These are phyloP conservation scores for Pezicula rhizophila DNA, from an alignment of 2,329 filamentous ascomycete genomes.

Conservation along the genomic window DNA sequence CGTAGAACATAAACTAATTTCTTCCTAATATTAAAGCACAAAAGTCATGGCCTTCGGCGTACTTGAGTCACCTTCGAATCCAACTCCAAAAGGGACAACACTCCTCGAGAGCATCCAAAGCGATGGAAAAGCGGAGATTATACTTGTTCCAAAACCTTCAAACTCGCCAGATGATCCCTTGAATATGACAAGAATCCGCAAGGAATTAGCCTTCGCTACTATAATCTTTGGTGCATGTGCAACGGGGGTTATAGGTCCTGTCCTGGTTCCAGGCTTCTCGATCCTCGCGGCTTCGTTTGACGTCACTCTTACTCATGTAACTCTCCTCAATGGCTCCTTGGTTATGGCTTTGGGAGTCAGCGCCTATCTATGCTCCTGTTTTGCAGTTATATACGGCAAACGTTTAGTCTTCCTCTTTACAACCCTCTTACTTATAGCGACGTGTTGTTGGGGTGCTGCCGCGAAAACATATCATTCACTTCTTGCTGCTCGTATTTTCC, in stretches of 20 bases:
- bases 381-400: slow-evolving; percentile 6
- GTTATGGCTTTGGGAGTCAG: slow-evolving; percentile 10
- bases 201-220: background rate
- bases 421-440: slow-evolving; percentile 1
- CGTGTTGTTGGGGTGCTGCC: slow-evolving; percentile 3
- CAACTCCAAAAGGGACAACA: background rate
- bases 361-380: slow-evolving; percentile 5
- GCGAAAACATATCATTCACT: slow-evolving; percentile 5
- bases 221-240: slow-evolving; percentile 2
- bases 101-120: background rate
- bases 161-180: slow-evolving; percentile 43
- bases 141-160: slow-evolving; percentile 44
- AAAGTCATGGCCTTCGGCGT: background rate
- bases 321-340: slow-evolving; percentile 8
- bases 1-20: too few species aligned
- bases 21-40: too few species aligned
- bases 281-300: slow-evolving; percentile 5
- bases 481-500: slow-evolving; percentile 6
- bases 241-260: slow-evolving; percentile 2
- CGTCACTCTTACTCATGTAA: slow-evolving; percentile 5
- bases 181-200: slow-evolving; percentile 33
- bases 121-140: slow-evolving; percentile 29
- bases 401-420: slow-evolving; percentile 5
- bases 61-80: background rate
- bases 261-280: slow-evolving; percentile 10